Evolutionary conservation across 768 basidiomycete genomes (phyloP).

Genomic region (Boletus sp.): DNA sequence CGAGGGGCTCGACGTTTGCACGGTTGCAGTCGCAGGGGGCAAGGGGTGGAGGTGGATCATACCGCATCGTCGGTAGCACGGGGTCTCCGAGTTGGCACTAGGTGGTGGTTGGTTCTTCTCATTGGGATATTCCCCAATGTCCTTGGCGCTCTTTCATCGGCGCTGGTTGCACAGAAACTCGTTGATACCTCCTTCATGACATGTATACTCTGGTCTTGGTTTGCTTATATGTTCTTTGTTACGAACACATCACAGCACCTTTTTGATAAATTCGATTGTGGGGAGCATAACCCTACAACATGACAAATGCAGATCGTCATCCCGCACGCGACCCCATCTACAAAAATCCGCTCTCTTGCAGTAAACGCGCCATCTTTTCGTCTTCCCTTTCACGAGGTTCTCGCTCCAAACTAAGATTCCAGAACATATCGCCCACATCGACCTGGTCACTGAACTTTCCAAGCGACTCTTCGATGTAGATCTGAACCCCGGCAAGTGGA

Average conservation of each 20-base stretch:
- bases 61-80: not conserved
- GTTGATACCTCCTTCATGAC: not conserved
- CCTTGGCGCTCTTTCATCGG: not conserved
- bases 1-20: slow-evolving; percentile 8
- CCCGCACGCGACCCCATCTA: slow-evolving; percentile 28
- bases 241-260: not conserved
- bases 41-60: not conserved
- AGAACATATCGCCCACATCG: slow-evolving; percentile 74
- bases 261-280: not conserved
- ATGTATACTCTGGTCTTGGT: not conserved
- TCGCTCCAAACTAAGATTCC: slow-evolving; percentile 79
- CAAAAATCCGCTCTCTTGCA: slow-evolving; percentile 87
- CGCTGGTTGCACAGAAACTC: not conserved
- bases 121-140: not conserved
- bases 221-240: not conserved
- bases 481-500: slow-evolving; percentile 59
- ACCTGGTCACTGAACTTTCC: slow-evolving; percentile 64
- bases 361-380: slow-evolving; percentile 89
- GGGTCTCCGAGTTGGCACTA: not conserved
- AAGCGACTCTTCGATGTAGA: slow-evolving; percentile 77
- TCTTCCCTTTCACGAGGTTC: slow-evolving; percentile 96
- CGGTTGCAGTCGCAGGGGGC: slow-evolving; percentile 9
- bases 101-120: not conserved
- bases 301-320: slow-evolving; percentile 1
- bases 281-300: slow-evolving; percentile 22